Base-by-base conservation (phyloP, 345 rosid species). In the Laguncularia racemosa region DNA sequence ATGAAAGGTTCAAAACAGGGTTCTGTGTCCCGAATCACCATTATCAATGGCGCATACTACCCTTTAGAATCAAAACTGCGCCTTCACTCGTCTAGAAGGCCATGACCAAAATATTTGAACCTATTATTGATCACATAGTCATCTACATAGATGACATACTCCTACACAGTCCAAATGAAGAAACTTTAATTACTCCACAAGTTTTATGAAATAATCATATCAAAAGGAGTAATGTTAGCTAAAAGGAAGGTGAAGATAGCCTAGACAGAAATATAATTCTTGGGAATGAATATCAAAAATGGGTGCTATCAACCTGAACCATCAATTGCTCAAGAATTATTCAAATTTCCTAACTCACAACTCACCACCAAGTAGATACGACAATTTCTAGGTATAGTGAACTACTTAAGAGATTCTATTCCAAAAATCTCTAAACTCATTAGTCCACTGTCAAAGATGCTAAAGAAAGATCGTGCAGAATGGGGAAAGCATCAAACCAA, bases 11-110 rank as follows among this genome's bases (percentile, higher is more conserved):
- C 0, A 55, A 55, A 20, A 55, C 46, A 55, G 16, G 46, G 8
- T 55, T 55, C n/a, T 55, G 20, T 6, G 5, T 23, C 3, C 0
- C 28, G 3, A 23, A 23, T 6, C 28, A 23, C 5, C 28, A 23
- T 6, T 23, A 23, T 6, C 28, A 23, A 23, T 23, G 28, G 28
- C 3, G 28, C 3, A 6, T 23, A 23, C 28, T 23, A 23, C 5
- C 53, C 2, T 59, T 59, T 48, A 23, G 62, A 38, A 13, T 59
- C 2, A 59, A 48, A 45, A 59, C 62, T 14, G 5, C 62, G 2
- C 44, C 28, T 0, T 59, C 62, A 8, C 8, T 48, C 0, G 47
- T 4, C 10, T 21, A 48, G 14, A 59, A 0, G 16, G 44, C 50
- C 2, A 59, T 59, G 21, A 14, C 12, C 6, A 47, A 20, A 38